Conservation (phyloP, 352 stramenopile species). For the Pythium graminicola region DNA sequence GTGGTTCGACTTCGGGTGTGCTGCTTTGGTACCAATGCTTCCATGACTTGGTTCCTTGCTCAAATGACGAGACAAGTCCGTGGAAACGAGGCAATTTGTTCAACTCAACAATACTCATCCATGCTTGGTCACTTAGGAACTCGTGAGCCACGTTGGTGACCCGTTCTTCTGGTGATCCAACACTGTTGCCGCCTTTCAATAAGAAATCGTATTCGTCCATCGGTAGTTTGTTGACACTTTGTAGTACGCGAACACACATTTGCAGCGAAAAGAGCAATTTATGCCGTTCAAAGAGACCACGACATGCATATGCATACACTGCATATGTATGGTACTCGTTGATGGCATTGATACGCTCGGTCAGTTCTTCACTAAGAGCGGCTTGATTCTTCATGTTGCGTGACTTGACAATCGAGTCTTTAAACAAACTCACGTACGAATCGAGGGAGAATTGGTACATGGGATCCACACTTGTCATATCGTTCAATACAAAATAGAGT, state of each 20-base stretch:
- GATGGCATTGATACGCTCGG: constrained; percentile 87
- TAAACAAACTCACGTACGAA: constrained; percentile 93
- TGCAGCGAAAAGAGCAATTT: constrained; percentile 96
- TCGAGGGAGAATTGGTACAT: constrained; percentile 98
- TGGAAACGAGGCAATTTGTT: constrained; percentile 87
- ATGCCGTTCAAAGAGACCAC: constrained; percentile 93
- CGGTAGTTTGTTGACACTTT: constrained; percentile 88
- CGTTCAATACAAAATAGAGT: constrained; percentile 95
- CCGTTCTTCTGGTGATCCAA: constrained; percentile 49
- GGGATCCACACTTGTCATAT: constrained; percentile 92
- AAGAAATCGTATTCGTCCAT: constrained; percentile 94
- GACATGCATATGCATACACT: constrained; percentile 94
- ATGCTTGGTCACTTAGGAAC: constrained; percentile 78
- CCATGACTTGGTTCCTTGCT: constrained; percentile 78
- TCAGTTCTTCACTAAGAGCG: constrained; percentile 76
- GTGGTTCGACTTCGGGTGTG: constrained; percentile 84
- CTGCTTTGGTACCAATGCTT: constrained; percentile 81
- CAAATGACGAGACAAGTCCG: constrained; percentile 86
- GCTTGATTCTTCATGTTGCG: constrained; percentile 76
- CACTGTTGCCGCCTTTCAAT: constrained; percentile 80
- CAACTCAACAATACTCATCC: constrained; percentile 90
- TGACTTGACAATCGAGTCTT: constrained; percentile 88
- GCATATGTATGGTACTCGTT: constrained; percentile 95
- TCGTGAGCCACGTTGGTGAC: constrained; percentile 82
- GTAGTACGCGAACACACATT: constrained; percentile 90